Base-by-base conservation (phyloP, 2,329 filamentous ascomycete species). In the Colletotrichum sp. region DNA sequence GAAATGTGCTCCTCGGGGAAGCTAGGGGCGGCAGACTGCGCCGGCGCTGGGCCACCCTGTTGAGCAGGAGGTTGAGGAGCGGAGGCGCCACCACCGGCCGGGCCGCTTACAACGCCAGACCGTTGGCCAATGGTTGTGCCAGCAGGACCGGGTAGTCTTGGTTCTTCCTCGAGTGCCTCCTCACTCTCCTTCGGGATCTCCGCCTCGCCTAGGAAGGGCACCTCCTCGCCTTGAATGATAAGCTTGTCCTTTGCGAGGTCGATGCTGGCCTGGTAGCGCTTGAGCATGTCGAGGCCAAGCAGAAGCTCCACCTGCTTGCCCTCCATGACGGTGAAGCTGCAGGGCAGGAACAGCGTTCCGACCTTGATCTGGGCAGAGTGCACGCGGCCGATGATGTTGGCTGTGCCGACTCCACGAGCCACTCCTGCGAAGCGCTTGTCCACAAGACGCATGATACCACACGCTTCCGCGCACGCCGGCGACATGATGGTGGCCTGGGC, bases 401-500 rank as follows among this genome's bases (percentile, higher is more conserved):
- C 97, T 1, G 97, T 99, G 70, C 97, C 97, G 4, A 99, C 97
- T 78, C 97, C 97, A 76, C 94, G 94, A 58, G 97, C 97, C 70
- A 99, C 94, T 78, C 97, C 97, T 6, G 95, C 94, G 82, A 97
- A 99, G 60, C 97, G 93, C 80, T 92, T 94, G 86, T 99, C 97
- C 72, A 99, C 95, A 16, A 99, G 91, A 65, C 96, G 94, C 94
- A 98, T 98, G 84, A 99, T 99, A 80, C 95, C 95, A 82, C 97
- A 99, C 10, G 93, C 91, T 82, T 98, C 95, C 30, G 97, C 97
- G 82, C 96, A 98, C 28, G 93, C 90, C 7, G 97, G 97, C 7
- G 96, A 99, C 97, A 99, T 99, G 87, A 99, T 98, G 67, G 97
- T 99, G 30, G 96, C 96, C 86, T 99, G 97, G 28, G 97, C 97